These are phyloP conservation scores for Aquilaria agallochum DNA, from an alignment of 441 rosid genomes.

Conservation along the genomic window DNA sequence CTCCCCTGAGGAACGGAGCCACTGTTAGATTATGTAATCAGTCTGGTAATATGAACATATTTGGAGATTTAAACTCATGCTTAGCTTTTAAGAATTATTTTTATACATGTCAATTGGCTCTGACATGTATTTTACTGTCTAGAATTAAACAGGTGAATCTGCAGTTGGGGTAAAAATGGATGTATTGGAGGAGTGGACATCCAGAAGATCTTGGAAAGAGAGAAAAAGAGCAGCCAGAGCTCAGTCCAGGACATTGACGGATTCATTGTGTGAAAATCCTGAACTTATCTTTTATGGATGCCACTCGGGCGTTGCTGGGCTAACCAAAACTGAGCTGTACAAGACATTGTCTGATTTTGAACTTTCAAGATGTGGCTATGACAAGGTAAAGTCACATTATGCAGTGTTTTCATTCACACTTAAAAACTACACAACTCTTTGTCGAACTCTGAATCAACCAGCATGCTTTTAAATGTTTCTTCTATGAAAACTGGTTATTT, in stretches of 20 bases:
- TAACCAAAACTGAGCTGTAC: conserved; percentile 48
- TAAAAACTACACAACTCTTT: too few relatives aligned
- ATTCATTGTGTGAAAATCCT: conserved; percentile 36
- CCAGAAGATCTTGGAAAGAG: conserved; percentile 83
- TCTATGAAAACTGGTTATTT: neutral
- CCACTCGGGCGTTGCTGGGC: conserved; percentile 71
- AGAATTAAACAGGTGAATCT: conserved; percentile 51
- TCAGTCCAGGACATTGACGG: conserved; percentile 26
- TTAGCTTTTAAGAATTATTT: conserved; percentile 1
- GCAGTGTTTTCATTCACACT: too few relatives aligned
- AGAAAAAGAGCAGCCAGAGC: conserved; percentile 63
- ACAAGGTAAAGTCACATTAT: conserved; percentile 49
- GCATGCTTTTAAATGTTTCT: neutral
- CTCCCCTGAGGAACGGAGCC: conserved; percentile 34
- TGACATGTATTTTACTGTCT: conserved; percentile 33
- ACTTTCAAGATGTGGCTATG: conserved; percentile 49
- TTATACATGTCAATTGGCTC: conserved; percentile 12
- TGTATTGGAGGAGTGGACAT: conserved; percentile 61
- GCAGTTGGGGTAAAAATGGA: conserved; percentile 33
- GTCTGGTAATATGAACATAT: conserved; percentile 8
- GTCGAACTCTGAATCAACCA: neutral
- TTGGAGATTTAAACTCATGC: conserved; percentile 6
- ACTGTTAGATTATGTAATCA: conserved; percentile 39
- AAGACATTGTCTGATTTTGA: conserved; percentile 26
- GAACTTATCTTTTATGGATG: conserved; percentile 73